Evolutionary conservation across 179 eudicot species (phyloP), one percentile per base, ranked within the genome.

Genomic region (Patellifolia procumbens): DNA sequence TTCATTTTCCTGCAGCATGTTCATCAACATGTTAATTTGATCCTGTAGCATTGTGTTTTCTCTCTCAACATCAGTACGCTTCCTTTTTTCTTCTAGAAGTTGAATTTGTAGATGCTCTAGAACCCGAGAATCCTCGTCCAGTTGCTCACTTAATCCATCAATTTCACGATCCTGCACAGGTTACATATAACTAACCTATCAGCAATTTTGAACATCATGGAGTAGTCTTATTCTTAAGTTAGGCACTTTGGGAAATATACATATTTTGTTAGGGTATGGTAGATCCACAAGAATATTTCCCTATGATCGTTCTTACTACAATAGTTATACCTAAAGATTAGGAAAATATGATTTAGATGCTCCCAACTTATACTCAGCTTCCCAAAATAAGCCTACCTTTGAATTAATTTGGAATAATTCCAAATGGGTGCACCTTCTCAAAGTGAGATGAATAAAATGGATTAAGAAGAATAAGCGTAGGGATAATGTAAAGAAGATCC

Each of bases 1-100:
- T 42, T 87, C 91, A 48, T 83, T 85, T 35, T 92, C 98, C 73
- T 91, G 93, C 56, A 92, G 45, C 97, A 92, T 85, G 84, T 91
- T 85, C 98, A 94, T 91, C 76, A 94, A 85, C 97, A 94, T 92
- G 75, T 86, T 84, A 52, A 91, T 86, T 70, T 94, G 98, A 83
- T 89, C 88, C 74, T 91, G 97, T 68, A 94, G 83, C 91, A 92
- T 81, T 5, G 82, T 35, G 29, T 94, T 94, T 59, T 92, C 89
- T 73, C 98, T 82, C 81, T 94, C 98, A 0, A 79, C 91, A 26
- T 94, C 88, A 1, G 91, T 80, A 1, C 98, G 97, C 74, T 94
- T 94, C 85, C 98, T 85, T 46, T 91, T 86, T 76, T 94, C 98
- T 61, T 94, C 98, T 32, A 92, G 82, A 37, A 92, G 91, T 84